These are phyloP conservation scores for Daldinia childiae DNA, from an alignment of 495 filamentous ascomycete genomes.

Conservation along the genomic window DNA sequence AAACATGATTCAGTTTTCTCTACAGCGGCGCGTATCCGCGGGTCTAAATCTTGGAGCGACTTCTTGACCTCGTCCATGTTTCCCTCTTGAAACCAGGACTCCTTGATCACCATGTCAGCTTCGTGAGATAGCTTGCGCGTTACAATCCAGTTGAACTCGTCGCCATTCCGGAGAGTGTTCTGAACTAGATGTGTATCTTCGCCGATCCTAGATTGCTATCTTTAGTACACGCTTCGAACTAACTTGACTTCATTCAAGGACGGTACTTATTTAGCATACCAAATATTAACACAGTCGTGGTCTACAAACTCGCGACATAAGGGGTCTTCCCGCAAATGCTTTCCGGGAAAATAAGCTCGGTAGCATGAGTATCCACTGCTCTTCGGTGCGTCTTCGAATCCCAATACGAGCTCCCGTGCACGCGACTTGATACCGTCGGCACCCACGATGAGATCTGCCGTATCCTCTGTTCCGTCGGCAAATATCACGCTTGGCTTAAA, in stretches of 20 bases:
- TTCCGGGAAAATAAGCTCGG: constrained; percentile 58
- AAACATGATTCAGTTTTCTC: constrained; percentile 59
- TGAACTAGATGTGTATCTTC: constrained; percentile 60
- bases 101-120: constrained; percentile 57
- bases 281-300: constrained; percentile 63
- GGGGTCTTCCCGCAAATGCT: constrained; percentile 54
- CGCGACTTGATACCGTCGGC: constrained; percentile 60
- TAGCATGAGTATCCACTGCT: constrained; percentile 61
- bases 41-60: constrained; percentile 50
- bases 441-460: constrained; percentile 47
- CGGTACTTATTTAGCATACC: constrained; percentile 34
- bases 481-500: constrained; percentile 52
- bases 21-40: constrained; percentile 56
- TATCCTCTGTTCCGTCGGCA: constrained; percentile 47
- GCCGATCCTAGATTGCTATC: constrained; percentile 49
- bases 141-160: constrained; percentile 64
- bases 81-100: constrained; percentile 61
- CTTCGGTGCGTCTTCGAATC: constrained; percentile 58
- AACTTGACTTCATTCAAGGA: neutral
- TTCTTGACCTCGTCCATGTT: constrained; percentile 58
- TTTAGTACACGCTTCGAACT: neutral
- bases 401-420: constrained; percentile 56
- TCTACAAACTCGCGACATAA: constrained; percentile 56
- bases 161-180: constrained; percentile 58
- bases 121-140: constrained; percentile 55